phyloP scores from a whole-genome alignment of 208 protist genomes.

The Acanthamoeba sp. region DNA sequence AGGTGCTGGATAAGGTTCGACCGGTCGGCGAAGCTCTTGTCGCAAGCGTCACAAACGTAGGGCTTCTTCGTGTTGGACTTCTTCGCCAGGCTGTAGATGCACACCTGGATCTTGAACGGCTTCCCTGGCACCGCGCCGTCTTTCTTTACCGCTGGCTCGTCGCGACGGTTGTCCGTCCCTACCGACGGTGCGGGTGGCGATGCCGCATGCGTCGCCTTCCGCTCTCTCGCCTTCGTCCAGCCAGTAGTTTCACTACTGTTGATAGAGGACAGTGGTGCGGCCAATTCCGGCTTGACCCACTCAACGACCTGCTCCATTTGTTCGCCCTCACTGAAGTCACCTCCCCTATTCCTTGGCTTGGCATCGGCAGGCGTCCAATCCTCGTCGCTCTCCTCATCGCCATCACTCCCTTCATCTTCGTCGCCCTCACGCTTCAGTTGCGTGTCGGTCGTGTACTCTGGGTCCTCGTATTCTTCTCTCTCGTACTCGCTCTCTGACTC shows the following conservation, averaged over 20 bases:
- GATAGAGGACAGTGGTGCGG: neutral
- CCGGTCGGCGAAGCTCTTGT: conserved; percentile 51
- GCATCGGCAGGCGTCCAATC: neutral
- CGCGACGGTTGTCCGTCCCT: neutral
- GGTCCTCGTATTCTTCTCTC: conserved; percentile 17
- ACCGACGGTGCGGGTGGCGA: neutral
- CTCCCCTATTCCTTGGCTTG: neutral
- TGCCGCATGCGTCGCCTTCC: neutral
- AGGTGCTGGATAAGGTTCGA: conserved; percentile 64
- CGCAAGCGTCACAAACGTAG: conserved; percentile 67
- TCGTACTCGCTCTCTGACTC: conserved; percentile 50
- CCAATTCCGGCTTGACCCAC: neutral
- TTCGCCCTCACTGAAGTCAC: neutral
- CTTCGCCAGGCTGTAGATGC: conserved; percentile 67
- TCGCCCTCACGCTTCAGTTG: neutral
- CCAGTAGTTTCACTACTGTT: neutral
- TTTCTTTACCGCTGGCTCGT: neutral
- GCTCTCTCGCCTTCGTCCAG: neutral
- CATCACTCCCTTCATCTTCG: neutral
- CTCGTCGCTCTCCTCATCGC: conserved; percentile 5
- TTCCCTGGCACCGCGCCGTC: neutral
- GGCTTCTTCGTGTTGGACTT: conserved; percentile 25
- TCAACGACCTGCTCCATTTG: neutral
- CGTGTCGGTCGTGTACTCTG: conserved; percentile 28
- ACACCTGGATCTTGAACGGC: conserved; percentile 64